These are phyloP conservation scores for Candida nitratophila DNA, from an alignment of 805 yeast genomes.

Conservation along the genomic window DNA sequence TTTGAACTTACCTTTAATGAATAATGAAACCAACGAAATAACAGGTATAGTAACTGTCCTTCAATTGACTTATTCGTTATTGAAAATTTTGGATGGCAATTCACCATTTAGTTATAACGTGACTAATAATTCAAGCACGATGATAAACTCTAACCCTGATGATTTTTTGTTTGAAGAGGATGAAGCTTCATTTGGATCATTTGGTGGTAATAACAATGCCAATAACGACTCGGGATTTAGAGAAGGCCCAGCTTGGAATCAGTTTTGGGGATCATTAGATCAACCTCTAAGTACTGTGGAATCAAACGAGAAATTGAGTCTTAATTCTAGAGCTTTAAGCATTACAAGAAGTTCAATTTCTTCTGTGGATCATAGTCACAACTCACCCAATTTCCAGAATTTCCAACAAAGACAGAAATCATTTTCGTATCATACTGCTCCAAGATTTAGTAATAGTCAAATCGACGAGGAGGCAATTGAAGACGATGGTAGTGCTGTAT, in stretches of 20 bases:
- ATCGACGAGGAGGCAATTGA: too few species aligned
- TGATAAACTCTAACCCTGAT: slow-evolving; percentile 14
- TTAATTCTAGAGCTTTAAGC: slow-evolving; percentile 8
- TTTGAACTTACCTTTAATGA: slow-evolving; percentile 34
- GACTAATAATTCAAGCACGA: slow-evolving; percentile 15
- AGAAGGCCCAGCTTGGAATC: slow-evolving; percentile 26
- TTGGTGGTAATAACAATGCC: background rate
- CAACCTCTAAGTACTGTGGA: slow-evolving; percentile 20
- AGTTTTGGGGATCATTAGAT: slow-evolving; percentile 25
- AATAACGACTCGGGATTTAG: background rate
- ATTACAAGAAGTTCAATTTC: background rate
- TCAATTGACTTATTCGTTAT: slow-evolving; percentile 34
- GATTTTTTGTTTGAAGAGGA: slow-evolving; percentile 12
- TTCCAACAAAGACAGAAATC: background rate
- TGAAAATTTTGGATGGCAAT: slow-evolving; percentile 26
- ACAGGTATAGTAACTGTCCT: slow-evolving; percentile 38
- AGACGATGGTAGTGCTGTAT: too few species aligned
- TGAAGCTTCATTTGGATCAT: slow-evolving; percentile 8
- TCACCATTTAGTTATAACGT: slow-evolving; percentile 12
- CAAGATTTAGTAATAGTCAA: background rate
- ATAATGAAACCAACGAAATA: slow-evolving; percentile 19
- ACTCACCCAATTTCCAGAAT: background rate
- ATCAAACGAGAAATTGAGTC: slow-evolving; percentile 15
- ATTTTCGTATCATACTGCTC: background rate
- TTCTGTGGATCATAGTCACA: background rate